Evolutionary conservation across 179 eudicot genomes (phyloP).

Genomic region (Heliamphora pulchella): DNA sequence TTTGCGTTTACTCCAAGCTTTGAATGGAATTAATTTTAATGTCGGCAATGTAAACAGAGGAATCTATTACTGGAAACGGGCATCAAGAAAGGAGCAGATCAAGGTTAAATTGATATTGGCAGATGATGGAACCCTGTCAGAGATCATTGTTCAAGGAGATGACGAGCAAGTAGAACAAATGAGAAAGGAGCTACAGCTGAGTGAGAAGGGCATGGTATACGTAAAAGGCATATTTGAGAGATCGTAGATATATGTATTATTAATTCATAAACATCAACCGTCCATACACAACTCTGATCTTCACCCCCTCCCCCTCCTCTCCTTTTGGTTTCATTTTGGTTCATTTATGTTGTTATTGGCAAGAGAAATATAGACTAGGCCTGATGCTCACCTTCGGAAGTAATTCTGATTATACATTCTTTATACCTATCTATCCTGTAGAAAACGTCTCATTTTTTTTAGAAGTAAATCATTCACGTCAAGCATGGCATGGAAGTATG

Average conservation of each 20-base stretch:
- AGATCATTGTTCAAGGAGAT: constrained; percentile 78
- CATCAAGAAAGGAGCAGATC: constrained; percentile 78
- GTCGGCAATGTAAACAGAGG: constrained; percentile 39
- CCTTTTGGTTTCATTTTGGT: background rate
- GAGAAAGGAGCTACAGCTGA: constrained; percentile 70
- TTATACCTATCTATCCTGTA: background rate
- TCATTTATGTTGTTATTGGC: background rate
- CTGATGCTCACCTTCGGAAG: background rate
- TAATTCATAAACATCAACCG: background rate
- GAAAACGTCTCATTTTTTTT: background rate
- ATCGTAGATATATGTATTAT: constrained; percentile 11
- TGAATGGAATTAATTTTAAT: background rate
- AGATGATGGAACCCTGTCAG: constrained; percentile 59
- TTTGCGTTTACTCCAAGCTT: background rate
- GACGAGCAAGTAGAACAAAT: constrained; percentile 78
- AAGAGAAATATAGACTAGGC: background rate
- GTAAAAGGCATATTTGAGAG: constrained; percentile 80
- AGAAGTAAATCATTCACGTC: background rate
- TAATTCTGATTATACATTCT: background rate
- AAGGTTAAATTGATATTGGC: constrained; percentile 72
- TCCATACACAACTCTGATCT: background rate
- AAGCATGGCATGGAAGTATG: background rate
- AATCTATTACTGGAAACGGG: constrained; percentile 67
- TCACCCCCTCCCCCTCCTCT: background rate
- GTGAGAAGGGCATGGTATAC: constrained; percentile 89